Evolutionary conservation across 2,329 filamentous ascomycete genomes (phyloP).

Genomic region (Bipolaris cookei): DNA sequence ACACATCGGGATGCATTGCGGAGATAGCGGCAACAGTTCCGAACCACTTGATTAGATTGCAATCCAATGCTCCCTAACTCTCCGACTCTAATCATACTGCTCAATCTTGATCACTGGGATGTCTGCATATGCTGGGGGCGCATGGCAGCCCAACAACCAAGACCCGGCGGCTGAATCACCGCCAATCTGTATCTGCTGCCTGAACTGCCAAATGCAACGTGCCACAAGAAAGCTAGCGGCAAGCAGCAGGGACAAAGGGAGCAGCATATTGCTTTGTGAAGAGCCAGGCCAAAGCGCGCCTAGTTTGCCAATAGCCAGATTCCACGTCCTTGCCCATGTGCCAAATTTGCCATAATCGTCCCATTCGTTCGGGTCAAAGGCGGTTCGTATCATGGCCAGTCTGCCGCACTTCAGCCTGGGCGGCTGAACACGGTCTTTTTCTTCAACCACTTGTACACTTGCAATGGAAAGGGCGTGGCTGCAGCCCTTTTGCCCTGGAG

Average conservation of each 20-base stretch:
- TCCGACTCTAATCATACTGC: constrained; percentile 25
- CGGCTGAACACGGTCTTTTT: constrained; percentile 25
- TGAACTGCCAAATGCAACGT: constrained; percentile 16
- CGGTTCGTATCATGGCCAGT: constrained; percentile 30
- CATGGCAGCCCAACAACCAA: constrained; percentile 23
- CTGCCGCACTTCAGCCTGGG: constrained; percentile 40
- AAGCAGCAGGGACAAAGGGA: constrained; percentile 26
- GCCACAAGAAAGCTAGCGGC: constrained; percentile 20
- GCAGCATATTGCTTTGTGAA: constrained; percentile 18
- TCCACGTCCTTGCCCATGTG: constrained; percentile 26
- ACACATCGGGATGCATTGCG: constrained; percentile 7
- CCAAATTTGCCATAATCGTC: constrained; percentile 39
- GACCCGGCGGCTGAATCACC: constrained; percentile 27
- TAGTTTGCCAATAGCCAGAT: constrained; percentile 19
- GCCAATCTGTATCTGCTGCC: constrained; percentile 16
- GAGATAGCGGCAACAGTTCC: constrained; percentile 14
- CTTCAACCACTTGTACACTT: constrained; percentile 32
- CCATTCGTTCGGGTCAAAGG: constrained; percentile 39
- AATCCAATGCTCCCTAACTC: constrained; percentile 13
- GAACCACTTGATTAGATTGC: constrained; percentile 17
- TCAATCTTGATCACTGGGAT: constrained; percentile 32
- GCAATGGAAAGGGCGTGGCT: constrained; percentile 25
- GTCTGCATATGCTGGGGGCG: constrained; percentile 28
- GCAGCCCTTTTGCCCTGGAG: not conserved
- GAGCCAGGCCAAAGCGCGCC: constrained; percentile 15